Percentiles rank a stretch among this genome's conserved stretches.
Conservation (phyloP, 306 rosid species). For the Lupinus albus region DNA sequence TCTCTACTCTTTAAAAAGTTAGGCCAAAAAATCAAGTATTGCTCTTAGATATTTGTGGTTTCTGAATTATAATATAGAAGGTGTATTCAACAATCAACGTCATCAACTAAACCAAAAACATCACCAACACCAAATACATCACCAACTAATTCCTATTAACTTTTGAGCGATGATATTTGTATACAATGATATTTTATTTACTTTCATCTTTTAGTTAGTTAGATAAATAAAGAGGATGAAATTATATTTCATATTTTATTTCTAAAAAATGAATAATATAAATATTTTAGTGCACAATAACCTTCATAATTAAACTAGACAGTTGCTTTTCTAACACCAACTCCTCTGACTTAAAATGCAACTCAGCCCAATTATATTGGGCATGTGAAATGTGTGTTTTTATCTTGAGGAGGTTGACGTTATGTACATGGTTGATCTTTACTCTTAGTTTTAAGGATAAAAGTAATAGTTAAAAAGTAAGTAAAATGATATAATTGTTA, state of each 20-base stretch:
- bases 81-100: background rate
- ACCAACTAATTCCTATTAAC: constrained; percentile 7
- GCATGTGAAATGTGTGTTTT: background rate
- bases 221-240: background rate
- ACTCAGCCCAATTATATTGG: background rate
- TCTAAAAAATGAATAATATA: too few species aligned
- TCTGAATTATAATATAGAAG: constrained; percentile 12
- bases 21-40: constrained; percentile 10
- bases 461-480: too few species aligned
- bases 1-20: background rate
- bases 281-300: too few species aligned
- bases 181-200: too few species aligned
- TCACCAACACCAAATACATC: background rate
- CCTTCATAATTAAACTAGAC: background rate
- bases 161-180: background rate
- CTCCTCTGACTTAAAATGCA: constrained; percentile 23
- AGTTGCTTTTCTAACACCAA: constrained; percentile 5
- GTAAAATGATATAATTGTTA: too few species aligned
- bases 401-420: background rate
- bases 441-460: too few species aligned
- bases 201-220: background rate
- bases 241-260: too few species aligned
- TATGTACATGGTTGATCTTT: too few species aligned
- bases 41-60: constrained; percentile 4
- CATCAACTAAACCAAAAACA: background rate